A percentile compares a stretch with the other conserved stretches of the same genome.
Conservation (phyloP, 352 stramenopile genomes). For the Phytophthora cajani region DNA sequence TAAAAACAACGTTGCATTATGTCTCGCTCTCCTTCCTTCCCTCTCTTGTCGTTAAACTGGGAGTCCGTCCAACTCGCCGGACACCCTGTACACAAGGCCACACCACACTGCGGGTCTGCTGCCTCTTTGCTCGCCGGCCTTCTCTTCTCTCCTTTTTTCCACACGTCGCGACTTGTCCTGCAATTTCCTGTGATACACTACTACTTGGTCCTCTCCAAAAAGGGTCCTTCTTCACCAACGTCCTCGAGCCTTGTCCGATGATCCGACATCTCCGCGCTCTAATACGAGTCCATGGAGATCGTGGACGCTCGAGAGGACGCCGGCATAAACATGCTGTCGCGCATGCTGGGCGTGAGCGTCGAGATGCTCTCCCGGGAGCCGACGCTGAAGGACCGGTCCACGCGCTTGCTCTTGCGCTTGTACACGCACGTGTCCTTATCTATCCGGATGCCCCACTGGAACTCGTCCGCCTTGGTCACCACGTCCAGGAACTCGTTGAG, state of each 20-base stretch:
- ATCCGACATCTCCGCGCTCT: conserved; percentile 8
- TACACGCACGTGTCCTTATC: conserved; percentile 91
- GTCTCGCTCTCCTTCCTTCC: conserved; percentile 30
- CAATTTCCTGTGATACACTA: conserved; percentile 47
- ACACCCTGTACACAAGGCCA: conserved; percentile 38
- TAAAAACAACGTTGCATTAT: conserved; percentile 51
- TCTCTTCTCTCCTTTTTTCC: background rate
- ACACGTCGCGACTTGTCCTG: conserved; percentile 19
- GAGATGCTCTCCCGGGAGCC: conserved; percentile 82
- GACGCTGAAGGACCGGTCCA: conserved; percentile 69
- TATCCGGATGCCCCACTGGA: conserved; percentile 91
- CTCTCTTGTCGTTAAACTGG: conserved; percentile 38
- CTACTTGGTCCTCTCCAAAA: conserved; percentile 34
- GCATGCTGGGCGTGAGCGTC: conserved; percentile 72
- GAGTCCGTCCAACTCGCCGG: conserved; percentile 32
- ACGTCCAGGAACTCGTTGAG: conserved; percentile 89
- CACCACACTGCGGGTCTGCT: background rate
- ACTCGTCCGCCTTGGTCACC: conserved; percentile 84
- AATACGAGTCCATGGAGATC: conserved; percentile 71
- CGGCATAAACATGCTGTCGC: conserved; percentile 80
- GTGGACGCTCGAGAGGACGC: conserved; percentile 66
- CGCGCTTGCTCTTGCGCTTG: conserved; percentile 88
- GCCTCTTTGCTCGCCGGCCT: background rate
- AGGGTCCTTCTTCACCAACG: conserved; percentile 9
- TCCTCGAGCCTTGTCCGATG: conserved; percentile 7